These are phyloP conservation scores for Phytophthora pluvialis DNA, from an alignment of 352 stramenopile species.

Conservation along the genomic window DNA sequence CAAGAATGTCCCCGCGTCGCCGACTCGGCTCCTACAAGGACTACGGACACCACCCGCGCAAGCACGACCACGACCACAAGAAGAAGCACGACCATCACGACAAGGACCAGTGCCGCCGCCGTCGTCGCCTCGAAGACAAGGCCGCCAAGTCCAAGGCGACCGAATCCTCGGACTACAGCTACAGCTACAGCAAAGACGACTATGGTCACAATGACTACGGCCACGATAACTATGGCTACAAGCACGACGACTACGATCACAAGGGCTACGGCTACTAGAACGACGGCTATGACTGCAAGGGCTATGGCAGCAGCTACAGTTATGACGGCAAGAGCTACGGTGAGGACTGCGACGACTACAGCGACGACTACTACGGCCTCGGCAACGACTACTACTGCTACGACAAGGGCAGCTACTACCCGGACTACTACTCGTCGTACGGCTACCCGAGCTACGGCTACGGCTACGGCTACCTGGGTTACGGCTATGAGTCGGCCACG, in stretches of 20 bases:
- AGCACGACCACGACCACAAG: too few relatives aligned
- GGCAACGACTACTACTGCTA: not conserved
- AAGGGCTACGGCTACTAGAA: conserved; percentile 11
- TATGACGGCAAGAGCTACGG: not conserved
- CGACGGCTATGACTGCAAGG: not conserved
- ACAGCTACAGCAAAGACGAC: conserved; percentile 8
- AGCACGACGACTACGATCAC: conserved; percentile 6
- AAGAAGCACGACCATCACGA: too few relatives aligned
- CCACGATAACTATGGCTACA: too few relatives aligned
- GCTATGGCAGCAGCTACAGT: not conserved
- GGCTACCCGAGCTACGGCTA: not conserved
- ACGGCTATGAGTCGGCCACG: not conserved
- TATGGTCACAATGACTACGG: conserved; percentile 17
- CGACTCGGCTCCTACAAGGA: conserved; percentile 21
- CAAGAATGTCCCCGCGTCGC: conserved; percentile 2
- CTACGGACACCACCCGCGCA: conserved; percentile 11
- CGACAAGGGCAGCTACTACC: conserved; percentile 11
- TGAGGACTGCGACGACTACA: not conserved
- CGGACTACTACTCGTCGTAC: conserved; percentile 7
- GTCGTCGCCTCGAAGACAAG: conserved; percentile 6
- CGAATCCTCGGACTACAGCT: too few relatives aligned
- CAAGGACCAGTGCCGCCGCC: too few relatives aligned
- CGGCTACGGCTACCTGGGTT: not conserved
- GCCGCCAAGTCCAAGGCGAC: too few relatives aligned
- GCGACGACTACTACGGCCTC: not conserved